Percentiles rank a stretch among this genome's conserved stretches.
These are phyloP conservation scores for Tranzscheliella williamsii DNA, from an alignment of 1,284 basidiomycete genomes.

Conservation along the genomic window DNA sequence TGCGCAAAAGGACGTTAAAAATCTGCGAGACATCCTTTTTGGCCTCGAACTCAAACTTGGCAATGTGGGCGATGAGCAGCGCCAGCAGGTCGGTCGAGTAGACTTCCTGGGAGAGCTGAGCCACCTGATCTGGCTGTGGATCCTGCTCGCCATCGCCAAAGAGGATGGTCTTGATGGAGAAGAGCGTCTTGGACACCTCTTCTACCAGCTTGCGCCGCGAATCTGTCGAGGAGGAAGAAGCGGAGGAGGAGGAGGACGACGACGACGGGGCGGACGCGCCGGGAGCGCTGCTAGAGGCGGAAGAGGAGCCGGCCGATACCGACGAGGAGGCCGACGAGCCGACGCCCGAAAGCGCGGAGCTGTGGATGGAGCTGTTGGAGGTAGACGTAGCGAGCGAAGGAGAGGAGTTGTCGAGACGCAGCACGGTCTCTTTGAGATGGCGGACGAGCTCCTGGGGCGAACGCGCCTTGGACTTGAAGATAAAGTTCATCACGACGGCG, in stretches of 20 bases:
- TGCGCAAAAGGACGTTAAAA: conserved; percentile 89
- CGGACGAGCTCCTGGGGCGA: conserved; percentile 55
- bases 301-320: conserved; percentile 2
- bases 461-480: conserved; percentile 56
- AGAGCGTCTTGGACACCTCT: conserved; percentile 83
- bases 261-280: too few relatives aligned
- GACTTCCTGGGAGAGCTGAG: conserved; percentile 89
- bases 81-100: conserved; percentile 87
- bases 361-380: background rate
- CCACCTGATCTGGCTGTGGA: conserved; percentile 68
- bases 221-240: conserved; percentile 9
- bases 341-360: background rate
- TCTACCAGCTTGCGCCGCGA: conserved; percentile 71
- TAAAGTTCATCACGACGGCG: conserved; percentile 54
- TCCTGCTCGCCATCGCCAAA: conserved; percentile 79
- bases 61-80: conserved; percentile 78
- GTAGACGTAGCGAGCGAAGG: conserved; percentile 2
- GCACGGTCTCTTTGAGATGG: conserved; percentile 47
- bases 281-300: conserved; percentile 2
- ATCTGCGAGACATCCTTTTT: conserved; percentile 94
- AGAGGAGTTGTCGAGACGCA: conserved; percentile 39
- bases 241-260: conserved; percentile 6
- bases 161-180: conserved; percentile 83
- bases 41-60: conserved; percentile 87
- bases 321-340: conserved; percentile 9